Evolutionary conservation across 805 yeast species (phyloP).

Genomic region (Saccharomycopsis sp.): DNA sequence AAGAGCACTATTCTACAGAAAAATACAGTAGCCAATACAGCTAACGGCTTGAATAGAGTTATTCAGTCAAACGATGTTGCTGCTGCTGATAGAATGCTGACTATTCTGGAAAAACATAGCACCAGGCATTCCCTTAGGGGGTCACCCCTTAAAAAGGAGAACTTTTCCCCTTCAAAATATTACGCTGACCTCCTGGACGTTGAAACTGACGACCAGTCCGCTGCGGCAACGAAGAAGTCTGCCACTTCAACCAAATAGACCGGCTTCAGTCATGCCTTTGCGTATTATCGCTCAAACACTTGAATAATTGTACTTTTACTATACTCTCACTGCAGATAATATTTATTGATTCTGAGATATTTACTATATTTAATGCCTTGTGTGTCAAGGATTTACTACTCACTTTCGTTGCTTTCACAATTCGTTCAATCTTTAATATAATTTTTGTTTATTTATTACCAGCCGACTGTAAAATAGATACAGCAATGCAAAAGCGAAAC

Average conservation of each 20-base stretch:
- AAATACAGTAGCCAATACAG: neutral
- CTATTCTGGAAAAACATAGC: neutral
- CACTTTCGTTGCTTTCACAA: no score
- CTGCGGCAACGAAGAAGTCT: neutral
- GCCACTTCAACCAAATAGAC: no score
- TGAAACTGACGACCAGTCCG: neutral
- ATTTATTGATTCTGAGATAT: neutral
- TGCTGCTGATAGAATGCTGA: neutral
- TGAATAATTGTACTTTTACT: neutral
- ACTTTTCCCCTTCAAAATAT: neutral
- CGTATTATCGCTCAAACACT: neutral
- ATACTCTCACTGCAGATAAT: neutral
- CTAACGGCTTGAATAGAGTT: neutral
- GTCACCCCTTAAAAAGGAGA: neutral
- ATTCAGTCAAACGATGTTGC: neutral
- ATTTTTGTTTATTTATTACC: no score
- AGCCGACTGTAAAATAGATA: no score
- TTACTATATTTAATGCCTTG: no score
- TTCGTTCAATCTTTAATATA: no score
- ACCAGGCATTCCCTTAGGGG: neutral
- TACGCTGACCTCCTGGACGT: neutral
- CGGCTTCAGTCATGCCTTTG: neutral
- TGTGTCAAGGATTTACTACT: no score
- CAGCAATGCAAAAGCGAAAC: no score
- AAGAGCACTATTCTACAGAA: neutral